Percentiles rank a stretch among this genome's conserved stretches.
Evolutionary conservation across 108 stramenopile genomes (phyloP).

Genomic region (Fistulifera solaris): DNA sequence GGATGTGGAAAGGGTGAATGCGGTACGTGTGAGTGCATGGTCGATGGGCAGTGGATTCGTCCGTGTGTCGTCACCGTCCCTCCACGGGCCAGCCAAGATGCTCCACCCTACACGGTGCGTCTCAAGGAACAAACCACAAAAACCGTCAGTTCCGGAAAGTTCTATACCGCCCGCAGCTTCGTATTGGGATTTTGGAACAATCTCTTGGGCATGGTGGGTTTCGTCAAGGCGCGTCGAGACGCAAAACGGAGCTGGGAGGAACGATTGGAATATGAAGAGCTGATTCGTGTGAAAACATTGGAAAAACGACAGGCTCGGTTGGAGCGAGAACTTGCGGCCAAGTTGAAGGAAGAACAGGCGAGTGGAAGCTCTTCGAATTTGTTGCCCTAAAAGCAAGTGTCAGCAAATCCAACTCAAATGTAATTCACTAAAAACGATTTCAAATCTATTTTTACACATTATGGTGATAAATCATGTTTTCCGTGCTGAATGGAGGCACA

Average conservation of each 20-base stretch:
- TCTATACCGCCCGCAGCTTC: constrained; percentile 60
- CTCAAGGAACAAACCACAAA: constrained; percentile 62
- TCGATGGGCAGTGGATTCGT: constrained; percentile 77
- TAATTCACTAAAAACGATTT: too few species aligned
- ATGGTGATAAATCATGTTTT: constrained; percentile 70
- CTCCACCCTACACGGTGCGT: constrained; percentile 29
- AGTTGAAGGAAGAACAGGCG: too few species aligned
- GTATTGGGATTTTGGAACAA: constrained; percentile 83
- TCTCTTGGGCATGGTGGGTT: constrained; percentile 76
- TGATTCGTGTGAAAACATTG: constrained; percentile 37
- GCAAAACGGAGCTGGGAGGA: constrained; percentile 71
- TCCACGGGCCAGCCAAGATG: constrained; percentile 12
- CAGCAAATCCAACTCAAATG: too few species aligned
- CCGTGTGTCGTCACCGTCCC: constrained; percentile 66
- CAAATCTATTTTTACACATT: constrained; percentile 43
- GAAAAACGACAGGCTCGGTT: constrained; percentile 32
- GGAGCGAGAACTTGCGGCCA: constrained; percentile 1
- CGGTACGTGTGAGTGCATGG: constrained; percentile 77
- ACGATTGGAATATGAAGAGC: constrained; percentile 57
- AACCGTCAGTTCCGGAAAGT: constrained; percentile 50
- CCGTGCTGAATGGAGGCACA: constrained; percentile 78
- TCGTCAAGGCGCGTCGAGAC: constrained; percentile 52
- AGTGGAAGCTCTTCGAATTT: too few species aligned
- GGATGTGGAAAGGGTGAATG: constrained; percentile 91
- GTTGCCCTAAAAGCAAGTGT: too few species aligned